Evolutionary conservation across 2,329 filamentous ascomycete species (phyloP).

Genomic region (Diaporthe vaccinii): DNA sequence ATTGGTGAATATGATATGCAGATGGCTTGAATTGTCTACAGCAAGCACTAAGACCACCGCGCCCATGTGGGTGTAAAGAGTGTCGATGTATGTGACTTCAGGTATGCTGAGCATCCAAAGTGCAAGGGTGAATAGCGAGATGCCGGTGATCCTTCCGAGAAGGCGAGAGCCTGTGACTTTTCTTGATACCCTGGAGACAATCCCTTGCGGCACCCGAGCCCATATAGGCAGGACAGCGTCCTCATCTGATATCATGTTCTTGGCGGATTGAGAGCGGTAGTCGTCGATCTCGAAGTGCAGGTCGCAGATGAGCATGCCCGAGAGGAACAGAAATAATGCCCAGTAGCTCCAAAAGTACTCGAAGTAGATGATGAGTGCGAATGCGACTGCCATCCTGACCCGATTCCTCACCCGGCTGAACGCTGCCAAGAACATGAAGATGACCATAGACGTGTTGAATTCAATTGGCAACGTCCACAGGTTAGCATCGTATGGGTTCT

Average conservation of each 20-base stretch:
- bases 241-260: neutral
- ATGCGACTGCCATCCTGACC: slow-evolving; percentile 43
- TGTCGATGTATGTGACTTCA: slow-evolving; percentile 4
- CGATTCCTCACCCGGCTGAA: slow-evolving; percentile 45
- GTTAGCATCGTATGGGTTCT: slow-evolving; percentile 49
- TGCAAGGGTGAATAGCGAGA: slow-evolving; percentile 6
- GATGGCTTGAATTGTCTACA: slow-evolving; percentile 20
- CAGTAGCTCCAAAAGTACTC: slow-evolving; percentile 46
- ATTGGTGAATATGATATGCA: slow-evolving; percentile 40
- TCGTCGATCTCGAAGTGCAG: slow-evolving; percentile 45
- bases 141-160: neutral
- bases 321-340: slow-evolving; percentile 48
- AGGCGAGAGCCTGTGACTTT: neutral
- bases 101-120: slow-evolving; percentile 38
- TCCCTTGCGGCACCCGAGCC: slow-evolving; percentile 7
- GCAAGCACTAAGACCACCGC: slow-evolving; percentile 29
- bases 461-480: slow-evolving; percentile 55
- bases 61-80: slow-evolving; percentile 4
- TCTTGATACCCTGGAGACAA: neutral
- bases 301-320: slow-evolving; percentile 51
- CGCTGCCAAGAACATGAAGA: slow-evolving; percentile 52
- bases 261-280: neutral
- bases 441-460: slow-evolving; percentile 52
- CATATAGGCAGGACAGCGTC: slow-evolving; percentile 9
- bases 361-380: slow-evolving; percentile 44